Base-by-base conservation (phyloP, 2,329 filamentous ascomycete species). In the Sclerotinia subarctica region DNA sequence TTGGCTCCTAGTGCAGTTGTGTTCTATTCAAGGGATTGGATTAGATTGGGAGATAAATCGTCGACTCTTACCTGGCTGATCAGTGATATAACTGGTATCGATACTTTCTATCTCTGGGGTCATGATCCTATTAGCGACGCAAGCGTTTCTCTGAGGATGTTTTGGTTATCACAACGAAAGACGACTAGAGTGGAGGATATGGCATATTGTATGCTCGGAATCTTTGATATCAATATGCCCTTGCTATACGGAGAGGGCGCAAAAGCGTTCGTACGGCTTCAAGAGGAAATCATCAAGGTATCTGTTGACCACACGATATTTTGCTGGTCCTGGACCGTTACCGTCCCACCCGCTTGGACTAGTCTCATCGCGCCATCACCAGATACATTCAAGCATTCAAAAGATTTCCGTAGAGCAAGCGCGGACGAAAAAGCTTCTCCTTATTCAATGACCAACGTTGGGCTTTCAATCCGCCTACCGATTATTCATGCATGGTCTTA, bases 161-260 rank as follows among this genome's bases (percentile, higher is more conserved):
- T 21, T 15, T 66, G 51, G 64, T 10, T 57, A 13, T 46, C 51
- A 8, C 52, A 6, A n/a, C 72, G 78, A 13, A 69, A 73, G 38
- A 79, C 77, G 2, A 74, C 71, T 1, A 73, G 76, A 15, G 26
- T 57, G 7, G 69, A 70, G 58, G 69, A 80, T 64, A 71, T 73
- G 59, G 78, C 78, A 1, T 80, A 80, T 66, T 77, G 73, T 29
- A 64, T 79, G 46, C 68, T 80, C n/a, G 78, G 78, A 0, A 70
- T 80, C 2, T 79, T 78, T 46, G 73, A 72, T 38, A 72, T 80
- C 4, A 77, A 76, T 52, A 79, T 80, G 77, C 73, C 76, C 2
- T 68, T 79, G 13, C 70, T 78, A 0, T 80, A 78, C n/a, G 78
- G 78, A 1, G 78, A 79, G 46, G 77, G 77, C 8, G 56, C 35